These are phyloP conservation scores for Quercus suber DNA, from an alignment of 306 rosid species.

Conservation along the genomic window DNA sequence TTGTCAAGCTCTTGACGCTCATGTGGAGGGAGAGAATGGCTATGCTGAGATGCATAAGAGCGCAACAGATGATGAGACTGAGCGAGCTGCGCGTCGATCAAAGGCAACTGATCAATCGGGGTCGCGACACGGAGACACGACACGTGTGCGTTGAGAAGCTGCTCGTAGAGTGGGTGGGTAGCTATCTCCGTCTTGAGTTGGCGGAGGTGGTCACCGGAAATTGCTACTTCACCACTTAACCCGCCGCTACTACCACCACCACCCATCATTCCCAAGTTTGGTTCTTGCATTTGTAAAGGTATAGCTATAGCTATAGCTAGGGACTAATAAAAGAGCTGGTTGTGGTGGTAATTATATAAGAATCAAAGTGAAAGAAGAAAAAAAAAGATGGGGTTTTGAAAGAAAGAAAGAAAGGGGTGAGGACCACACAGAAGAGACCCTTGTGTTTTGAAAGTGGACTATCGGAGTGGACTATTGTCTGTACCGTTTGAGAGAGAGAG, in stretches of 20 bases:
- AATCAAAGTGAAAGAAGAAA: not conserved
- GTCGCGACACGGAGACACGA: slow-evolving; percentile 92
- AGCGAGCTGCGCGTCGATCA: slow-evolving; percentile 88
- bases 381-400: not conserved
- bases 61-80: slow-evolving; percentile 81
- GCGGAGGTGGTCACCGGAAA: slow-evolving; percentile 39
- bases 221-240: slow-evolving; percentile 25
- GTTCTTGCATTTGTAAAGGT: slow-evolving; percentile 58
- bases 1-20: slow-evolving; percentile 92
- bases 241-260: slow-evolving; percentile 15
- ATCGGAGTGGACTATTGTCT: not conserved
- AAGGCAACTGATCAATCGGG: slow-evolving; percentile 88
- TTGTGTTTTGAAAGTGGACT: not conserved
- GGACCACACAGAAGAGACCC: slow-evolving; percentile 41
- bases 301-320: not conserved
- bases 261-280: slow-evolving; percentile 72
- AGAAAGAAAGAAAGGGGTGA: not conserved
- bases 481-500: not conserved
- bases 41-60: slow-evolving; percentile 62
- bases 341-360: not conserved
- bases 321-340: not conserved
- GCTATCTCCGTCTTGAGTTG: slow-evolving; percentile 87
- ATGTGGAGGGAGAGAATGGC: slow-evolving; percentile 64
- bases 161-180: slow-evolving; percentile 80
- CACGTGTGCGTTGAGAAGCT: slow-evolving; percentile 81